phyloP scores from a whole-genome alignment of 495 filamentous ascomycete species.

The Aspergillus nanangensis region DNA sequence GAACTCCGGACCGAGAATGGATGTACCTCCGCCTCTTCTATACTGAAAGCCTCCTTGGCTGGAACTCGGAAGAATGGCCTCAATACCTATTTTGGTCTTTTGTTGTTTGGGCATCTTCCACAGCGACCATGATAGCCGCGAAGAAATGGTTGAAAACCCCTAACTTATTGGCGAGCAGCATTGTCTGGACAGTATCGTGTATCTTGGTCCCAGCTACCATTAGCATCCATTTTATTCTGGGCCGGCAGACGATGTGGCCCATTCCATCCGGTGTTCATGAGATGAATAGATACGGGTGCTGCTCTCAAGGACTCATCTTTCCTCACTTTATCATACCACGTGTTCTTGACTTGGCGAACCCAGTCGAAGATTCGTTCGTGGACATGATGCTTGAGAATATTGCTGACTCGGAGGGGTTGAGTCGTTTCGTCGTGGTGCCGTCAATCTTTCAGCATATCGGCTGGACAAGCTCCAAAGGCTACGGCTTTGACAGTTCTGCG shows the following conservation, averaged over 20 bases:
- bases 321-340: conserved; percentile 30
- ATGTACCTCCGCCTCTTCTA: conserved; percentile 58
- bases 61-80: conserved; percentile 47
- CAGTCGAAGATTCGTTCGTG: conserved; percentile 18
- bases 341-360: conserved; percentile 23
- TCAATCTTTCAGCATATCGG: conserved; percentile 51
- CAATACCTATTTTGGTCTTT: conserved; percentile 30
- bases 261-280: conserved; percentile 33
- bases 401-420: conserved; percentile 29
- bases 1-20: conserved; percentile 23
- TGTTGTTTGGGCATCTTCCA: no score
- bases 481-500: no score
- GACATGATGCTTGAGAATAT: conserved; percentile 46
- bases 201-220: no score
- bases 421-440: conserved; percentile 47
- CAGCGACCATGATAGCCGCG: no score
- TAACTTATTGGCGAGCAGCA: no score
- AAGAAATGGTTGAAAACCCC: no score
- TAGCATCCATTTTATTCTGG: conserved; percentile 28
- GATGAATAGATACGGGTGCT: conserved; percentile 52
- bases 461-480: conserved; percentile 25
- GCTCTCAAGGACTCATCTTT: conserved; percentile 39
- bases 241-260: conserved; percentile 34
- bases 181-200: no score
- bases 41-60: conserved; percentile 47